A percentile compares a stretch with the other conserved stretches of the same genome.
Conservation (phyloP, 2,329 filamentous ascomycete genomes). For the Ascosphaera apis region DNA sequence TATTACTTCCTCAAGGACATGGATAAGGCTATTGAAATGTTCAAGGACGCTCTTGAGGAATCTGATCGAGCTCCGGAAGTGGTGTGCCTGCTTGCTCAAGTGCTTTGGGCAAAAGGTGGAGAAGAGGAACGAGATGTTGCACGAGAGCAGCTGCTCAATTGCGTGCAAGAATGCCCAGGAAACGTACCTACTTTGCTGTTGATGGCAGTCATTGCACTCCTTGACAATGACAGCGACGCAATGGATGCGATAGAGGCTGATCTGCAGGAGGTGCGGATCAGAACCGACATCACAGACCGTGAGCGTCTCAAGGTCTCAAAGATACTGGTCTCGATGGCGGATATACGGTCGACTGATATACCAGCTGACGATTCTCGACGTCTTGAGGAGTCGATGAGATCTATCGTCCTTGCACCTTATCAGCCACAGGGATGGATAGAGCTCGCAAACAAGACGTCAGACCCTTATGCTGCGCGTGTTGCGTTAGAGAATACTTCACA, state of each 20-base stretch:
- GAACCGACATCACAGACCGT: constrained; percentile 34
- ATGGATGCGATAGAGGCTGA: constrained; percentile 61
- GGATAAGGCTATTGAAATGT: constrained; percentile 51
- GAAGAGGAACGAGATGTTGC: constrained; percentile 53
- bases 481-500: constrained; percentile 56
- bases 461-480: constrained; percentile 43
- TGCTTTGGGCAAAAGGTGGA: constrained; percentile 75
- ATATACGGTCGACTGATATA: constrained; percentile 35
- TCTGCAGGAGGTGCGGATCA: constrained; percentile 47
- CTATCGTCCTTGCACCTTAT: constrained; percentile 60
- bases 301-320: constrained; percentile 50
- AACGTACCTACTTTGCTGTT: constrained; percentile 64
- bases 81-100: constrained; percentile 67
- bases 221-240: constrained; percentile 59
- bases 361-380: constrained; percentile 27
- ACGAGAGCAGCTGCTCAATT: constrained; percentile 55
- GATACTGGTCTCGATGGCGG: constrained; percentile 52
- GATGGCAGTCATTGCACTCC: constrained; percentile 58
- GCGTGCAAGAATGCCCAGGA: constrained; percentile 47
- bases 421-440: constrained; percentile 63
- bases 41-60: constrained; percentile 58
- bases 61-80: constrained; percentile 58
- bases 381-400: constrained; percentile 43
- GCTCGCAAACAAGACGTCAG: constrained; percentile 37
- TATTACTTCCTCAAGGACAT: constrained; percentile 47